Base-by-base conservation (phyloP, 345 rosid genomes). In the Corchorus capsularis region DNA sequence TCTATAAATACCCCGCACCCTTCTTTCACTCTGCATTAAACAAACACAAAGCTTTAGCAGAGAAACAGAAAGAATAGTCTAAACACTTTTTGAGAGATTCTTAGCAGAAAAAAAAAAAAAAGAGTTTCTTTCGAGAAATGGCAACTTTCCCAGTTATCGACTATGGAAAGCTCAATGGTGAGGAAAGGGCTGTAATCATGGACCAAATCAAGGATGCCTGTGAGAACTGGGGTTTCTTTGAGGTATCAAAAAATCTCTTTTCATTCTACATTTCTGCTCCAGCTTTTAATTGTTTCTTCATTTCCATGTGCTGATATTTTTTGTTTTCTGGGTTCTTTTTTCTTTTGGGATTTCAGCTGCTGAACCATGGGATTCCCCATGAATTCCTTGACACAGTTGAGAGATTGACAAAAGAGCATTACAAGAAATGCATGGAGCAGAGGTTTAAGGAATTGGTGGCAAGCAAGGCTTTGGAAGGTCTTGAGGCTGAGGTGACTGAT, bases 171-270 rank as follows among this genome's bases (percentile, higher is more conserved):
- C 79, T 91, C 27, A 83, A 86, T n/a, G 95, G 97, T 56, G 89
- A 84, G 74, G 92, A 86, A 82, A 87, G 94, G 81, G 75, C 77
- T 20, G 70, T 78, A 45, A 84, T 81, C 71, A 83, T 90, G 99
- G 89, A 85, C 73, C 80, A 86, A 79, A 93, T 95, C 87, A 85
- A 90, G 61, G 97, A 93, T 82, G 99, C 98, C 79, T 95, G 99
- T 74, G 97, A 95, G 74, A 95, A 92, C 80, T 95, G 99, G 99
- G 99, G 99, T 0, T 95, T 95, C 88, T 93, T 95, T 77, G 92
- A 95, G 99, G 99, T 95, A 83, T 61, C 8, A 22, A 7, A 68
- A 27, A 27, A 27, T 27, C 27, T 27, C 27, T 1, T 27, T 27
- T 45, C 10, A 45, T 45, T 45, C 47, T 45, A 45, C 47, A 45